Evolutionary conservation across 345 rosid species (phyloP), one percentile per base, ranked within the genome.

Genomic region (Aquilaria yunnanensis): DNA sequence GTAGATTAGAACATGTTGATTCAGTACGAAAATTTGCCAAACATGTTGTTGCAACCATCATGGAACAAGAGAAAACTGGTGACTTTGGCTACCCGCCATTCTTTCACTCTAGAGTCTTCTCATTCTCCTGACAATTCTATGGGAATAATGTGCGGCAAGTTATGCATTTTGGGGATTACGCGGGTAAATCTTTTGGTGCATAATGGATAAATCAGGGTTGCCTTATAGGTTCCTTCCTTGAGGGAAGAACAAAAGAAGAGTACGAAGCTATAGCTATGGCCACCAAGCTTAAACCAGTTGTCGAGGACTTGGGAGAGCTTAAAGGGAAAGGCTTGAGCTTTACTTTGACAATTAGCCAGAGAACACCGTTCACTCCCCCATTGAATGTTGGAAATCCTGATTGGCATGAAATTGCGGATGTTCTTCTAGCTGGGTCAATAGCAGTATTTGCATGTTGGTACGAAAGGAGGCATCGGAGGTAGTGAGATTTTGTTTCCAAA

Each of bases 1-100:
- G 96, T 48, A 88, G 99, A 74, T 97, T 94, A 49, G 99, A 90
- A 83, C 99, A 90, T 51, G 97, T 94, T 13, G 99, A 88, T 76
- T 85, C 85, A 0, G 97, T 97, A 9, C 78, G 96, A 57, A 88
- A 85, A 80, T 79, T 97, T 2, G 96, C 97, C 43, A 80, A 73
- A 51, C 91, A 90, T 52, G 96, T 85, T 14, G 95, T 86, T 61
- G 68, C 90, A 51, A 80, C 83, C 3, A 88, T 90, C 74, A 75
- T 90, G 87, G 88, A 87, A 49, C 88, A 89, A n/a, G 78, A 75
- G 32, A 90, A 85, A 68, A 77, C 85, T 0, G 83, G 78, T 4
- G 93, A 90, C 9, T 94, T 86, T 10, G 87, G 85, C 69, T 90
- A 88, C 80, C 76, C 88, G 23, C 97, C 99, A 4, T 94, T 88